Evolutionary conservation across 129 eudicot genomes (phyloP).

Genomic region (Rutidosis leptorrhynchoides): DNA sequence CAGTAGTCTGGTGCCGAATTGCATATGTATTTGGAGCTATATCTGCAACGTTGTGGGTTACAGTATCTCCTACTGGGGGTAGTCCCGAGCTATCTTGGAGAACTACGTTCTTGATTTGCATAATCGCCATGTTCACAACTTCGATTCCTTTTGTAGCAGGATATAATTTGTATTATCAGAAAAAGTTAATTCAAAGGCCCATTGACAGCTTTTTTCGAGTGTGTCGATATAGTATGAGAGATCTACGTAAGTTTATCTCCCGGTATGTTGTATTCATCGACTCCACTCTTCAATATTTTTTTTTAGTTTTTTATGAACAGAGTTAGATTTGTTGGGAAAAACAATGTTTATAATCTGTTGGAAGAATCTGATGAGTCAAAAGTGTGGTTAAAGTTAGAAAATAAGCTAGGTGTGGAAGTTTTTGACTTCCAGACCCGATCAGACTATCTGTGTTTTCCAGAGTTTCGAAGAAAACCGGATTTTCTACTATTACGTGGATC

Average conservation of each 20-base stretch:
- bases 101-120: constrained; percentile 21
- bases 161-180: constrained; percentile 26
- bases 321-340: too few species aligned
- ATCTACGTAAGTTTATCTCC: not conserved
- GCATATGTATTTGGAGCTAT: not conserved
- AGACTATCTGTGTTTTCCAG: too few species aligned
- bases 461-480: too few species aligned
- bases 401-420: too few species aligned
- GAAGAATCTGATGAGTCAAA: too few species aligned
- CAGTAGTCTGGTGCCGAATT: constrained; percentile 14
- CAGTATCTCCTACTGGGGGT: constrained; percentile 6
- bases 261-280: not conserved
- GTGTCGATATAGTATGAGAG: not conserved
- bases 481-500: too few species aligned
- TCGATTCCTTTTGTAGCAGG: constrained; percentile 10
- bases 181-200: constrained; percentile 14
- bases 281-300: not conserved
- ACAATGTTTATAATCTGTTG: too few species aligned
- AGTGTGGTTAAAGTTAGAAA: too few species aligned
- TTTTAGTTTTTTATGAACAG: not conserved
- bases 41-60: constrained; percentile 23
- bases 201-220: constrained; percentile 10
- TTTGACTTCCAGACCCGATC: too few species aligned
- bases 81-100: constrained; percentile 12
- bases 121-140: not conserved